Base-by-base conservation (phyloP, 192 early-diverging fungal species). In the Podila horticola region DNA sequence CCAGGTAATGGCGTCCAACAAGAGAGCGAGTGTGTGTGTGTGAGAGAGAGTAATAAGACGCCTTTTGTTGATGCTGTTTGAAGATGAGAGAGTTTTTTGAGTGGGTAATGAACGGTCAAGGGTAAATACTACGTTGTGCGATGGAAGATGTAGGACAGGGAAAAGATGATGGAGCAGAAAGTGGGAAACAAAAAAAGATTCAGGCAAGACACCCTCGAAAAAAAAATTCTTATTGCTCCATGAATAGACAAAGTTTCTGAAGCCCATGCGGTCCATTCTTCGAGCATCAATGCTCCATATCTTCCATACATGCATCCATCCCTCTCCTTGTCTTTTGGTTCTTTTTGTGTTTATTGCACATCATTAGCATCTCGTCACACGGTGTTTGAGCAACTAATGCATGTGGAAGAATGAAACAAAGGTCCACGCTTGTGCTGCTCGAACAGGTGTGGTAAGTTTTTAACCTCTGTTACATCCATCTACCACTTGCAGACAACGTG, bases 231-330 rank as follows among this genome's bases (percentile, higher is more conserved):
- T 45, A 5, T 45, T 45, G 15, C 41, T 45, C 41, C 41, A 45
- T 15, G 15, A 45, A 45, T 45, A 45, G 41, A 45, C 34, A 33
- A 34, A 64, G 34, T 64, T 31, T 17, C 19, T 38, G 67, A 24
- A 69, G 57, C 17, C 57, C 58, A 60, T 69, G 67, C 67, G 67
- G 60, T 61, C 11, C 26, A 13, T 22, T 30, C 24, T 58, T 26
- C 57, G 34, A 36, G 34, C 34, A n/a, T n/a, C 33, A 36, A 36
- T 36, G 34, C 34, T 36, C 34, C 34, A 36, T 10, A n/a, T 10
- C 34, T 10, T 36, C 11, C 34, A 10, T 45, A 12, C 41, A 36
- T 36, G 34, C 41, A 45, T 45, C 8, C 41, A 45, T 45, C 41
- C 15, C 13, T 3, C 15, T 45, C 36, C 8, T 38, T 38, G 2